phyloP scores from a whole-genome alignment of 768 basidiomycete species.

The Tulasnella sp. region DNA sequence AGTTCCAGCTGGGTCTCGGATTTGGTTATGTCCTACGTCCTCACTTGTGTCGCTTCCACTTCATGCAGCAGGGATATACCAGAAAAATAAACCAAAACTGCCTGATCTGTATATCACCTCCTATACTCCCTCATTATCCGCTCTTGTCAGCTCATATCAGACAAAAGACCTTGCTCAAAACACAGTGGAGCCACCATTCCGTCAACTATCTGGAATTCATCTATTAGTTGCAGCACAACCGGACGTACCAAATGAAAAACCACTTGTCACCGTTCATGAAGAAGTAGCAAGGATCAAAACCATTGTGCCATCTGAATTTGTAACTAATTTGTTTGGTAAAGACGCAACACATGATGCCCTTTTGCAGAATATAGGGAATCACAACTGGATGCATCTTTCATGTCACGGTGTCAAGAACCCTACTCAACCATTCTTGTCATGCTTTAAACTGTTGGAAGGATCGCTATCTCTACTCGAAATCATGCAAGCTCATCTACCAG shows the following conservation, averaged over 20 bases:
- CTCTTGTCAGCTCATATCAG: background rate
- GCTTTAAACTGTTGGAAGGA: background rate
- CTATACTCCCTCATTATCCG: background rate
- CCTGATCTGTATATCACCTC: background rate
- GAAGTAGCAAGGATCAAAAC: background rate
- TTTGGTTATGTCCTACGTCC: constrained; percentile 1
- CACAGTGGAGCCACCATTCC: background rate
- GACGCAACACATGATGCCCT: background rate
- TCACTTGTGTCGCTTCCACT: background rate
- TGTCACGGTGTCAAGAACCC: constrained; percentile 10
- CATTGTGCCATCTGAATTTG: background rate
- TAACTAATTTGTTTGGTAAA: background rate
- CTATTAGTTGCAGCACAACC: background rate
- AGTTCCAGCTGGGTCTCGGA: background rate
- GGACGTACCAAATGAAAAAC: background rate
- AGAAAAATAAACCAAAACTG: background rate
- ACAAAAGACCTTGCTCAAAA: background rate
- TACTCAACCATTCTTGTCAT: background rate
- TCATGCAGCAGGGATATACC: background rate
- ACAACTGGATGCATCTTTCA: constrained; percentile 4
- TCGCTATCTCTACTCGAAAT: constrained; percentile 1
- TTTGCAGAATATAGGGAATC: background rate
- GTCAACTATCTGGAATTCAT: background rate
- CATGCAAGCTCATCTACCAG: background rate
- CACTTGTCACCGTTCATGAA: background rate